A percentile compares a stretch with the other conserved stretches of the same genome.
phyloP scores from a whole-genome alignment of 768 basidiomycete genomes.

The Pilatotrama ljubarskyi region DNA sequence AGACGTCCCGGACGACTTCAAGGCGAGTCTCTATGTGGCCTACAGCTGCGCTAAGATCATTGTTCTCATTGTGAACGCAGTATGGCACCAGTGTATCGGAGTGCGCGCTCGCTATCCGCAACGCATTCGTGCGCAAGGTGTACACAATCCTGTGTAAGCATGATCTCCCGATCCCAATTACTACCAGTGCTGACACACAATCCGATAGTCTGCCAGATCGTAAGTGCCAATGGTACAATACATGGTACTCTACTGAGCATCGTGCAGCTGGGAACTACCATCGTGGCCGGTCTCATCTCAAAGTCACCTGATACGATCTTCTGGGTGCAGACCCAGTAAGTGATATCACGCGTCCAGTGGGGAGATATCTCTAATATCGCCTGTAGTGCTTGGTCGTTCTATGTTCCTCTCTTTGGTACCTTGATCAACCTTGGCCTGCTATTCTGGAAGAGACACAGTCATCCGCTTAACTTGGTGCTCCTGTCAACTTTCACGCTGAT shows the following conservation, averaged over 20 bases:
- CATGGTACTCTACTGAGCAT: neutral
- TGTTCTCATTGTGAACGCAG: conserved; percentile 35
- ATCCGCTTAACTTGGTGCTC: conserved; percentile 85
- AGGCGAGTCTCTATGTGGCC: conserved; percentile 47
- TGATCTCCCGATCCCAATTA: neutral
- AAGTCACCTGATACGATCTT: conserved; percentile 56
- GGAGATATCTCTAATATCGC: neutral
- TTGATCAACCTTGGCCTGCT: conserved; percentile 77
- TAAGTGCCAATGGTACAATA: conserved; percentile 32
- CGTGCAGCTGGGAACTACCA: conserved; percentile 64
- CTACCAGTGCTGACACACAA: neutral
- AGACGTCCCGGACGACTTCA: conserved; percentile 92
- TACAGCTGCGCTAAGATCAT: conserved; percentile 9
- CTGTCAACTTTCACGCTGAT: conserved; percentile 86
- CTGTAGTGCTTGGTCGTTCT: conserved; percentile 74
- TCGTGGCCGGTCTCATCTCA: conserved; percentile 74
- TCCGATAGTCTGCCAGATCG: conserved; percentile 67
- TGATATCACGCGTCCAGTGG: neutral
- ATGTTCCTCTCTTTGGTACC: conserved; percentile 75
- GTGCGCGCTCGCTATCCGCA: conserved; percentile 73
- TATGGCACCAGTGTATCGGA: conserved; percentile 83
- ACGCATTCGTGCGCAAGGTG: conserved; percentile 88
- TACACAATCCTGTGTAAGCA: conserved; percentile 84
- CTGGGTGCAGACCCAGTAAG: conserved; percentile 76
- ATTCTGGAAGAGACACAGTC: conserved; percentile 91